Evolutionary conservation across 2,329 filamentous ascomycete genomes (phyloP).

Genomic region (Aspergillus aculeatus): DNA sequence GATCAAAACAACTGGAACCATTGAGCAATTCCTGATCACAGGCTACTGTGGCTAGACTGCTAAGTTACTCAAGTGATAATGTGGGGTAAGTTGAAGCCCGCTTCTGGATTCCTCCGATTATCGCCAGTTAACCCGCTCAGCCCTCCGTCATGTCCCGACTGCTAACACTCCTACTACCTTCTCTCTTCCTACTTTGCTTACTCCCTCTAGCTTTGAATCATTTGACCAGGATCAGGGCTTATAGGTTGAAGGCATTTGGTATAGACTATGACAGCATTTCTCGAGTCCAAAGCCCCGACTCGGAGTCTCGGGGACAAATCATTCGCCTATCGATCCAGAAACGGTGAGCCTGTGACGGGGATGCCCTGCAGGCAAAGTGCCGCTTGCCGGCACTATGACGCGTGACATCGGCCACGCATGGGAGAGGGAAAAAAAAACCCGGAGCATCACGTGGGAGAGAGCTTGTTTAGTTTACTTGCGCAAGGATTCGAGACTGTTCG

Average conservation of each 20-base stretch:
- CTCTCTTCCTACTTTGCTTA: too few species aligned
- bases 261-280: too few species aligned
- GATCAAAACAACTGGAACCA: not conserved
- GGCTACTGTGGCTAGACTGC: too few species aligned
- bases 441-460: conserved; percentile 12
- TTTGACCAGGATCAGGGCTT: too few species aligned
- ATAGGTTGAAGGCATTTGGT: too few species aligned
- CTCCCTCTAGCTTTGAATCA: too few species aligned
- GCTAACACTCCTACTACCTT: not conserved
- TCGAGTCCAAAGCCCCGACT: too few species aligned
- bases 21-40: too few species aligned
- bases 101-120: conserved; percentile 19
- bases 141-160: not conserved
- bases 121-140: conserved; percentile 14
- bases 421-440: not conserved
- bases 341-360: too few species aligned
- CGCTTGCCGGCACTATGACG: conserved; percentile 12
- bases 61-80: not conserved
- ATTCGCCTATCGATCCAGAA: too few species aligned
- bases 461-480: not conserved
- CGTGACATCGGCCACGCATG: conserved; percentile 6
- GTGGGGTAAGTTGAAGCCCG: not conserved
- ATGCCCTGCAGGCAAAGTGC: not conserved
- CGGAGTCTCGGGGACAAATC: too few species aligned
- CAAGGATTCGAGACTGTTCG: not conserved